These are phyloP conservation scores for Mesembryanthemum crystallinum DNA, from an alignment of 148 eudicot species.

Conservation along the genomic window DNA sequence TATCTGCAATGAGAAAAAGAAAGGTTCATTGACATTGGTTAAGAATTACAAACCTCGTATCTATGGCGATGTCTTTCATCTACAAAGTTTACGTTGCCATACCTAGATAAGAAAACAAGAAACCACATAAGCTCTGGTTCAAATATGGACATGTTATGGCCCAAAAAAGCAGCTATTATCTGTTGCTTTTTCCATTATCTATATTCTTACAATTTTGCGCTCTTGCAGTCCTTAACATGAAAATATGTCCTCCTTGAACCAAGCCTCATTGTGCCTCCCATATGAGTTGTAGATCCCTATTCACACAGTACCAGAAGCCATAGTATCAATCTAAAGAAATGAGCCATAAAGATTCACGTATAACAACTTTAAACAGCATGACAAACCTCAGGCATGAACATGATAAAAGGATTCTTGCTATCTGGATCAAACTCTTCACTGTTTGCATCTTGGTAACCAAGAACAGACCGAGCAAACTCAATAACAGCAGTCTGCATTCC, in stretches of 20 bases:
- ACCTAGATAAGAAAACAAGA: slow-evolving; percentile 36
- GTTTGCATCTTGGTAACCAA: slow-evolving; percentile 71
- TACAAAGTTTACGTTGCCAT: slow-evolving; percentile 65
- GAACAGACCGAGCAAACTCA: slow-evolving; percentile 81
- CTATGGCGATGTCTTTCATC: slow-evolving; percentile 98
- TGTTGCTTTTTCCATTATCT: not conserved
- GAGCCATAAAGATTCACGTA: not conserved
- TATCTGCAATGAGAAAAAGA: not conserved
- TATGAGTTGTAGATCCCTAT: slow-evolving; percentile 95
- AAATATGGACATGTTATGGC: not conserved
- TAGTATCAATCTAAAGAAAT: not conserved
- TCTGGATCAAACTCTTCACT: slow-evolving; percentile 83
- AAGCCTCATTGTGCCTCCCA: slow-evolving; percentile 99
- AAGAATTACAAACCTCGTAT: slow-evolving; percentile 64
- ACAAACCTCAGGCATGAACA: slow-evolving; percentile 95
- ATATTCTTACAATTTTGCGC: slow-evolving; percentile 73
- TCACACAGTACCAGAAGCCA: slow-evolving; percentile 12
- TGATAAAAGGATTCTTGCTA: slow-evolving; percentile 63
- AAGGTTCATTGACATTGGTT: not conserved
- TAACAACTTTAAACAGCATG: not conserved
- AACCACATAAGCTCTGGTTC: not conserved
- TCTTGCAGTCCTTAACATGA: slow-evolving; percentile 57
- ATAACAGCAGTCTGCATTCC: slow-evolving; percentile 97
- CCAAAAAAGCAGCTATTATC: not conserved
- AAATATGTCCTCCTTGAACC: slow-evolving; percentile 95